Evolutionary conservation across 805 yeast species (phyloP), one percentile per base, ranked within the genome.

Genomic region (Saccharomyces kudriavzevii): DNA sequence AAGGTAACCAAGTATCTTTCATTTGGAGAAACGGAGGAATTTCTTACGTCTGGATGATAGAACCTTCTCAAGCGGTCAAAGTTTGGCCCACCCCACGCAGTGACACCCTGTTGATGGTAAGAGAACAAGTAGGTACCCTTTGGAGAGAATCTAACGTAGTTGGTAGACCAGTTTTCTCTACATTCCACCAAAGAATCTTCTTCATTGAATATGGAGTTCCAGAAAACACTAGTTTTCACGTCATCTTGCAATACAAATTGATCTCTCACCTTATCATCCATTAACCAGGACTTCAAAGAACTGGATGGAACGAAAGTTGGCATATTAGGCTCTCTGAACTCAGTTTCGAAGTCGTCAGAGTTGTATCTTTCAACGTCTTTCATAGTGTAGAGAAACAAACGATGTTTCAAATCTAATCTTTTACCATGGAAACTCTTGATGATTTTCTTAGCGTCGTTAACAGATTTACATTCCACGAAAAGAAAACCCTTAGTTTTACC

Each of bases 321-420:
- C 50, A 89, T 64, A 27, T 72, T 77, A 43, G 98, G 97, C 70
- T 82, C 95, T 35, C 62, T 73, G 67, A 84, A 89, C 48, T 79
- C 82, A 47, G 79, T 79, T 13, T 79, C 73, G 56, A 85, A 78
- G 49, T 79, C 79, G 56, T 84, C 88, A 52, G 78, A 73, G 50
- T 86, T 92, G 68, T 76, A 87, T 67, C 83, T 85, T 69, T 88
- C 96, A 63, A 91, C 80, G 64, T 91, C 97, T 40, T 82, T 72
- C 67, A 94, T 77, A 65, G 80, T 84, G 78, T 92, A 94, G 58
- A 92, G 87, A 60, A 81, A 79, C 65, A 94, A 77, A 64, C 95
- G 83, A 75, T 94, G 99, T 71, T 89, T 91, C 59, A 87, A 87
- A 75, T 94, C 99, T 65, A 94, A 80, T 70, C 90, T 90, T 77